These are phyloP conservation scores for Bassia scoparia DNA, from an alignment of 148 eudicot genomes.

Conservation along the genomic window DNA sequence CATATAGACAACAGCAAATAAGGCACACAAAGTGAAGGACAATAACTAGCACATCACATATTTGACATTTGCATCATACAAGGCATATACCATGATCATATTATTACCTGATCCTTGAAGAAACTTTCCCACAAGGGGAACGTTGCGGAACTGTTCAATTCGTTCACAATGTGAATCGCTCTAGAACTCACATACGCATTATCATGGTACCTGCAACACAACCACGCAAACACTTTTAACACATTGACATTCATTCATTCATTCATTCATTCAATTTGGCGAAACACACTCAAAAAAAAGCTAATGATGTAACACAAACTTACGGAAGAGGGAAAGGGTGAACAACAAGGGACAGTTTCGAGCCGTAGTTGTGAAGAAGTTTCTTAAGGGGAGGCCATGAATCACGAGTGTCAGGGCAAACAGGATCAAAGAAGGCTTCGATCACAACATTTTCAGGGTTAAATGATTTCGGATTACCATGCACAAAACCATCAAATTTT, in stretches of 20 bases:
- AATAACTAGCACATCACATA: too few relatives aligned
- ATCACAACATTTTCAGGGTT: conserved; percentile 40
- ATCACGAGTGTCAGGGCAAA: conserved; percentile 83
- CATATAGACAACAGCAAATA: too few relatives aligned
- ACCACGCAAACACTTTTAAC: background rate
- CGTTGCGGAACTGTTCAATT: conserved; percentile 59
- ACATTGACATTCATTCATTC: background rate
- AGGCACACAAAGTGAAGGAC: too few relatives aligned
- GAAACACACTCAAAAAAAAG: too few relatives aligned
- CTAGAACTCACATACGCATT: conserved; percentile 70
- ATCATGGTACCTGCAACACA: conserved; percentile 71
- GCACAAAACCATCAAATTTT: conserved; percentile 72
- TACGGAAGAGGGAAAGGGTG: conserved; percentile 86
- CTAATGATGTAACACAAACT: conserved; percentile 1
- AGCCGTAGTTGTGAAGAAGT: conserved; percentile 48
- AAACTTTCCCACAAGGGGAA: conserved; percentile 64
- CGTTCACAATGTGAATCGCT: conserved; percentile 64
- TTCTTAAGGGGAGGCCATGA: conserved; percentile 80
- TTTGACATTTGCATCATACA: too few relatives aligned
- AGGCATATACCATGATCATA: background rate
- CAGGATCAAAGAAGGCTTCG: conserved; percentile 88
- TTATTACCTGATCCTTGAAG: conserved; percentile 59
- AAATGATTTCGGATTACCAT: conserved; percentile 34
- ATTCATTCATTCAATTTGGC: too few relatives aligned
- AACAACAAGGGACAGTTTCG: conserved; percentile 49